Evolutionary conservation across 2,329 filamentous ascomycete species (phyloP).

Genomic region (Diaporthe sp.): DNA sequence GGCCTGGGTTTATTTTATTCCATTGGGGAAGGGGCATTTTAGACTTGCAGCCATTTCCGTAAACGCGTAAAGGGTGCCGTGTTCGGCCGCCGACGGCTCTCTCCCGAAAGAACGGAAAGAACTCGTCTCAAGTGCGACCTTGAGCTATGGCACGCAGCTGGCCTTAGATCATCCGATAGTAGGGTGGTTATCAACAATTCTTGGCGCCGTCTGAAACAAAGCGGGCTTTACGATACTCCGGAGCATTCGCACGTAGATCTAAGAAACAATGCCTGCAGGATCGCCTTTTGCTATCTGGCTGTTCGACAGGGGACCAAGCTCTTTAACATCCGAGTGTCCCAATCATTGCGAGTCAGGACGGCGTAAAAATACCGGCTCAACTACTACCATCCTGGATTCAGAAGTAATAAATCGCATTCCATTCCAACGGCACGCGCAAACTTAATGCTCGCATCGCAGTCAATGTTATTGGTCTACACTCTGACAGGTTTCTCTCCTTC

Average conservation of each 20-base stretch:
- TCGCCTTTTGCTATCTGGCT: background rate
- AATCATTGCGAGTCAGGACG: background rate
- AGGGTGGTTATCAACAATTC: background rate
- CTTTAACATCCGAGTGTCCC: background rate
- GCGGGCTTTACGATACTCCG: background rate
- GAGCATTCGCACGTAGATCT: no score
- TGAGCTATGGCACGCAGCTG: background rate
- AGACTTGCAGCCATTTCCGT: no score
- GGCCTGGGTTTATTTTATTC: background rate
- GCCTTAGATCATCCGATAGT: background rate
- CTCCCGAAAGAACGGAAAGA: background rate
- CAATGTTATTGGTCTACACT: background rate
- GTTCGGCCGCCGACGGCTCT: background rate
- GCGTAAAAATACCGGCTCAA: background rate
- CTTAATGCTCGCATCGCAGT: background rate
- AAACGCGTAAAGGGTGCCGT: no score
- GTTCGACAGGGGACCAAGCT: background rate
- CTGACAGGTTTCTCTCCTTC: slow-evolving; percentile 6
- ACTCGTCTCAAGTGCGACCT: background rate
- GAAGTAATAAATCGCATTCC: background rate
- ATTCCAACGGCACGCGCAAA: background rate
- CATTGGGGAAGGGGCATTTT: background rate
- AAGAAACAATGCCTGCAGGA: background rate
- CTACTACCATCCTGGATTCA: background rate
- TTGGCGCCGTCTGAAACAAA: background rate